Base-by-base conservation (phyloP, 2,329 filamentous ascomycete genomes). In the Aciculosporium take region DNA sequence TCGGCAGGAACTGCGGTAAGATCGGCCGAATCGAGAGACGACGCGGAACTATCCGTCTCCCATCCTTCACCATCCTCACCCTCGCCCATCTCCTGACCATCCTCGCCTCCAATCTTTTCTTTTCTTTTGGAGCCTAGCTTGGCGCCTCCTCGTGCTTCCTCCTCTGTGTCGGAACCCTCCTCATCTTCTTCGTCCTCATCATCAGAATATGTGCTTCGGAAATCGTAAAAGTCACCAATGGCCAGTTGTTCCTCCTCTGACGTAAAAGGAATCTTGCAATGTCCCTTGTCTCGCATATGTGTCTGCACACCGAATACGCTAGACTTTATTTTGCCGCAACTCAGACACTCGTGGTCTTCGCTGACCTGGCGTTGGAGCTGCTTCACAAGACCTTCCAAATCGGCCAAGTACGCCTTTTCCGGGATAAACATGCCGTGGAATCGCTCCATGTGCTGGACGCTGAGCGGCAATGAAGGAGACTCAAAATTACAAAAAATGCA, bases 211-310 rank as follows among this genome's bases (percentile, higher is more conserved):
- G 91, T 94, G 63, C 84, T 84, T 49, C 84, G 76, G 71, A 98
- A 98, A 57, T 98, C 91, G 62, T 98, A 98, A 61, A 85, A 95
- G 49, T 96, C 85, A 43, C 91, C 91, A 54, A 98, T 85, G 42
- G 93, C 86, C 24, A 96, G 73, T 65, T 95, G 86, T 56, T 96
- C 87, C 28, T 83, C 81, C 56, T 95, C 85, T 0, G 79, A 81
- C 39, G 81, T 79, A 59, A 89, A 98, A 0, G 86, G 88, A 51
- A 98, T 93, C 74, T 88, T 94, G 72, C 89, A 96, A 63, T 98
- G 91, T 1, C 86, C 83, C 57, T 87, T 89, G 59, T 98, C 91
- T 34, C 86, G 80, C 91, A 98, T 98, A 59, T 98, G 91, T 0
- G 88, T 95, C 57, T 95, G 88, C 21, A 88, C 77, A 15, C 84